These are phyloP conservation scores for Alternaria infectoria DNA, from an alignment of 2,329 filamentous ascomycete genomes.

Conservation along the genomic window DNA sequence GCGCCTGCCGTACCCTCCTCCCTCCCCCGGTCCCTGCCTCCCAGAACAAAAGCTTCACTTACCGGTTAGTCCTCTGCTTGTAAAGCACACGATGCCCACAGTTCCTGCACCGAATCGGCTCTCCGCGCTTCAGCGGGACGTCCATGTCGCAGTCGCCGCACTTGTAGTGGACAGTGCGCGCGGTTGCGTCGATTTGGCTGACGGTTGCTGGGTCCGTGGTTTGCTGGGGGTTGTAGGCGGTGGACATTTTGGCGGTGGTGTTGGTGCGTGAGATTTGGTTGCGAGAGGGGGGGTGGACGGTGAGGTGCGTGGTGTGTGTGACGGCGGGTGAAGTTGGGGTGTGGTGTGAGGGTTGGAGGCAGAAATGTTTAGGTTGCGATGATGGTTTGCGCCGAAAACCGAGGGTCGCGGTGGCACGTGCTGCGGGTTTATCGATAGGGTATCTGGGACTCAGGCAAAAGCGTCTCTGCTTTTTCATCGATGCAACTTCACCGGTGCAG, in stretches of 20 bases:
- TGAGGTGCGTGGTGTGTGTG: no score
- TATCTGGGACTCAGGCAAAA: no score
- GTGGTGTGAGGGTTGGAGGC: neutral
- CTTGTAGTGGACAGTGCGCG: slow-evolving; percentile 56
- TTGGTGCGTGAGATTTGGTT: neutral
- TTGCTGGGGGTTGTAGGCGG: neutral
- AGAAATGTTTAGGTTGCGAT: neutral
- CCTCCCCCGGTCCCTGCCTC: no score
- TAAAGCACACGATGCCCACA: slow-evolving; percentile 96
- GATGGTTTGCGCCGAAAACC: slow-evolving; percentile 2
- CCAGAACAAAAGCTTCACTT: slow-evolving; percentile 53
- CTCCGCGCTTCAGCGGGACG: slow-evolving; percentile 75
- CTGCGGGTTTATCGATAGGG: neutral
- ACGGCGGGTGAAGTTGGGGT: neutral
- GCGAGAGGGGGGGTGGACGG: no score
- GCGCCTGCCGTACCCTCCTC: no score
- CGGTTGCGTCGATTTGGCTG: slow-evolving; percentile 45
- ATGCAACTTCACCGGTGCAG: no score
- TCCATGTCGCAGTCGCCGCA: slow-evolving; percentile 87
- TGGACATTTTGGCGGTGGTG: neutral
- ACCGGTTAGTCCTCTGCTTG: slow-evolving; percentile 98
- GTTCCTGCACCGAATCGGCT: slow-evolving; percentile 85
- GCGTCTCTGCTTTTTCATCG: no score
- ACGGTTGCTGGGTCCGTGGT: neutral
- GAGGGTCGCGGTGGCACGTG: slow-evolving; percentile 10